Evolutionary conservation across 768 basidiomycete species (phyloP).

Genomic region (Hortiboletus campestris): DNA sequence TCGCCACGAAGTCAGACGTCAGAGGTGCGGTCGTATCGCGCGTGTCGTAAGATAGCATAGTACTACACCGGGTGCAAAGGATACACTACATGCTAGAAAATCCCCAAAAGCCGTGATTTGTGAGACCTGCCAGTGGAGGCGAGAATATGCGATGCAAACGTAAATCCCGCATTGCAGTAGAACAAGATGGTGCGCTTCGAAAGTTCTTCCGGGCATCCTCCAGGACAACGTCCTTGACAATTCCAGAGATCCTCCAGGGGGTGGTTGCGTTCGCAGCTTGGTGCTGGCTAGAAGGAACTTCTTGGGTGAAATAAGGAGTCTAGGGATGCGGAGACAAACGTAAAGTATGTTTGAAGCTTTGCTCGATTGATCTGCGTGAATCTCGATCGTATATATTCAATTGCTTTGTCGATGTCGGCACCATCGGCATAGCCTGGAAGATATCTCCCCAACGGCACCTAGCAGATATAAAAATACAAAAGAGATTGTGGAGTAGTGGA

Average conservation of each 20-base stretch:
- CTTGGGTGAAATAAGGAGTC: neutral
- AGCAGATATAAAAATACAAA: neutral
- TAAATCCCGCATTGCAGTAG: neutral
- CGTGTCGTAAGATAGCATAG: neutral
- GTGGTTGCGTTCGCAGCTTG: neutral
- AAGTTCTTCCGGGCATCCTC: neutral
- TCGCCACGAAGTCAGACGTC: too few species aligned
- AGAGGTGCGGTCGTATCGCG: too few species aligned
- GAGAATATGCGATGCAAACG: neutral
- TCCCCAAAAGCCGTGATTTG: neutral
- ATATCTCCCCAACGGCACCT: conserved; percentile 1
- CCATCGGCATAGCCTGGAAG: neutral
- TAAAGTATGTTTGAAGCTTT: neutral
- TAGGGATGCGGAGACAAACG: neutral
- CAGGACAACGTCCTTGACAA: neutral
- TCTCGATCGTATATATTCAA: neutral
- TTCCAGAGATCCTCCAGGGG: neutral
- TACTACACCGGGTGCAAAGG: neutral
- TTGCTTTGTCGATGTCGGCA: neutral
- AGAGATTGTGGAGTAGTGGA: neutral
- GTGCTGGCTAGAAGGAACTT: neutral
- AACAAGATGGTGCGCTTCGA: neutral
- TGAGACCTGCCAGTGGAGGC: neutral
- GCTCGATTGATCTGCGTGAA: neutral
- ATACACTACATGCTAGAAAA: neutral